Conservation (phyloP, 2,329 filamentous ascomycete species). For the Fusarium sambucinum region DNA sequence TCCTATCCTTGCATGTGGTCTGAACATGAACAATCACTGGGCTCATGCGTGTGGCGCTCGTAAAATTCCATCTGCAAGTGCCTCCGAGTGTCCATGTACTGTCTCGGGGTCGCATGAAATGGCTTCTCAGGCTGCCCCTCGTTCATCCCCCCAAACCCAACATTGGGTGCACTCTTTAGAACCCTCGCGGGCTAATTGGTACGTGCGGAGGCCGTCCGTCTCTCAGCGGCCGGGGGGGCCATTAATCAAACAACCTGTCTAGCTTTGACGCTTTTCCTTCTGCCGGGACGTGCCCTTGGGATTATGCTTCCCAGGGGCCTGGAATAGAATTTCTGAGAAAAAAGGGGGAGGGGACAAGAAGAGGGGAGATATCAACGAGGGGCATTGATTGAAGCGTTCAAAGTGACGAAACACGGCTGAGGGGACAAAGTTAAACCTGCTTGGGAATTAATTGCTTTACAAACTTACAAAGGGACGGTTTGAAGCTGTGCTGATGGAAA, state of each 20-base stretch:
- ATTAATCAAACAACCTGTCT: constrained; percentile 46
- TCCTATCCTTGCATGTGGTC: background rate
- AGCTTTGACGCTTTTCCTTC: constrained; percentile 39
- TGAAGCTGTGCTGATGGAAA: constrained; percentile 25
- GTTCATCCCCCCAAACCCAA: constrained; percentile 29
- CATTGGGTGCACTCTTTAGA: constrained; percentile 25
- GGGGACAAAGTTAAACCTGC: constrained; percentile 7
- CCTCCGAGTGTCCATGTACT: constrained; percentile 27
- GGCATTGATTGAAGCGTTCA: constrained; percentile 18
- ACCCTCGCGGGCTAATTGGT: constrained; percentile 33
- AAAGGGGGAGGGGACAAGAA: constrained; percentile 31
- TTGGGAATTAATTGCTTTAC: constrained; percentile 10
- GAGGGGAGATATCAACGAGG: constrained; percentile 21
- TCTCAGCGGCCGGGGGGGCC: constrained; percentile 38
- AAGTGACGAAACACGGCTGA: constrained; percentile 36
- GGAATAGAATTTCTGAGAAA: constrained; percentile 16
- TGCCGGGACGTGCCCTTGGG: constrained; percentile 40
- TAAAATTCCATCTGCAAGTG: constrained; percentile 25
- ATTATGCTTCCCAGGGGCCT: constrained; percentile 37
- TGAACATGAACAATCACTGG: constrained; percentile 10
- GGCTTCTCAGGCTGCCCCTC: constrained; percentile 41
- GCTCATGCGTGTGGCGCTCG: constrained; percentile 31
- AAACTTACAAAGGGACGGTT: constrained; percentile 8
- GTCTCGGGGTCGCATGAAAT: constrained; percentile 46
- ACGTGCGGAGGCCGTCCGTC: constrained; percentile 46